Base-by-base conservation (phyloP, 1,284 basidiomycete genomes). In the Baeospora myosura region DNA sequence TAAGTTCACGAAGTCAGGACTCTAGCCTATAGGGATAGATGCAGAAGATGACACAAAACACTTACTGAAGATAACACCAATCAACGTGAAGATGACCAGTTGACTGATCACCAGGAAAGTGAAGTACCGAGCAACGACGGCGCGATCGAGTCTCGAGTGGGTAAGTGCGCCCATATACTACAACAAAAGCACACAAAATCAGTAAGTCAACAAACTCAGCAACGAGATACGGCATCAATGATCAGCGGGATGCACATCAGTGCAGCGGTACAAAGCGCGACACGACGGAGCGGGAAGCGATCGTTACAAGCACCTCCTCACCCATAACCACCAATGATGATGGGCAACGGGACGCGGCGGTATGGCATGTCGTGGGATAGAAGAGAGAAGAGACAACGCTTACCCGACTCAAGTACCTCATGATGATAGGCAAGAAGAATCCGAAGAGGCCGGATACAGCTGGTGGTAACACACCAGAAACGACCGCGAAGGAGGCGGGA, bases 41-140 rank as follows among this genome's bases (percentile, higher is more conserved):
- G 30, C 33, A 38, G 17, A 31, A 25, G 16, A 40, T 8, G 28
- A 17, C 1, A 38, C n/a, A 41, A 5, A 44, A 26, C 12, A 53
- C 84, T 57, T 43, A 84, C 87, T 84, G 66, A 94, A 89, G 45
- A 85, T 70, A 38, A 94, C 89, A 49, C 88, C 88, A 49, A 96
- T 81, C 44, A 97, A 62, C 18, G 90, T 93, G 68, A 97, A 96
- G 60, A 96, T 80, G 52, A 97, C 72, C 54, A 97, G 66, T 57
- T 93, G 89, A 40, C 82, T 86, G 58, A 94, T 84, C 47, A 95
- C 80, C 60, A 96, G 71, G 74, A 97, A 96, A 5, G 87, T 76
- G 57, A 83, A 97, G 64, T 96, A 96, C 26, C 90, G 80, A 16
- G 88, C 89, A 33, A 92, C 75, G 43, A 96, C 90, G 18, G 85